Evolutionary conservation across 495 filamentous ascomycete species (phyloP).

Genomic region (Podospora anserina): DNA sequence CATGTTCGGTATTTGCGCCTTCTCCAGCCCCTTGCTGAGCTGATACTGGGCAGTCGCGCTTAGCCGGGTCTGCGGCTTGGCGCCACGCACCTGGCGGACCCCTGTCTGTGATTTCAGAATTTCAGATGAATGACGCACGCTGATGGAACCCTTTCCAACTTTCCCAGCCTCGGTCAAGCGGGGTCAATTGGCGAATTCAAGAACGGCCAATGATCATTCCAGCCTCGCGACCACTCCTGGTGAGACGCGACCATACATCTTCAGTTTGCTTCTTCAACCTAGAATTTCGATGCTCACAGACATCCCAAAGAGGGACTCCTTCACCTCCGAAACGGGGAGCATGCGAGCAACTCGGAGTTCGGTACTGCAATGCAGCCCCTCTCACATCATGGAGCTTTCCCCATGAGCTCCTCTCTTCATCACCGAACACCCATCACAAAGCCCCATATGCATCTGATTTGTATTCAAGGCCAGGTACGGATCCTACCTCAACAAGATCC

Average conservation of each 20-base stretch:
- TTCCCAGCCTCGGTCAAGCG: neutral
- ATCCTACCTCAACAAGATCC: neutral
- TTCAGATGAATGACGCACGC: constrained; percentile 1
- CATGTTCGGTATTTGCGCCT: neutral
- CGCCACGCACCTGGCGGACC: neutral
- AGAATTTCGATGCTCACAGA: neutral
- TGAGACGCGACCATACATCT: neutral
- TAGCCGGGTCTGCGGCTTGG: neutral
- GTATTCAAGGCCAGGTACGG: neutral
- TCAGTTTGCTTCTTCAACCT: neutral
- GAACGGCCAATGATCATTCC: neutral
- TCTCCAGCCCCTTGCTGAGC: neutral
- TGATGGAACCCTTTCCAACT: constrained; percentile 2
- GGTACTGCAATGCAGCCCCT: neutral
- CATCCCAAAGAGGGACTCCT: neutral
- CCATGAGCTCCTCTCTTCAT: too few relatives aligned
- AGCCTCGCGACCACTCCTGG: neutral
- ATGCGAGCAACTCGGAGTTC: neutral
- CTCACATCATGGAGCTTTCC: neutral
- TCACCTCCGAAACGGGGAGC: neutral
- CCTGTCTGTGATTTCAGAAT: neutral
- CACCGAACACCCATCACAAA: neutral
- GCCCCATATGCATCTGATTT: neutral
- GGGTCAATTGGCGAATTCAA: constrained; percentile 1
- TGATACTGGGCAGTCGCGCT: neutral